A percentile compares a stretch with the other conserved stretches of the same genome.
phyloP scores from a whole-genome alignment of 2,329 filamentous ascomycete genomes.

The Pezicula rhizophila region DNA sequence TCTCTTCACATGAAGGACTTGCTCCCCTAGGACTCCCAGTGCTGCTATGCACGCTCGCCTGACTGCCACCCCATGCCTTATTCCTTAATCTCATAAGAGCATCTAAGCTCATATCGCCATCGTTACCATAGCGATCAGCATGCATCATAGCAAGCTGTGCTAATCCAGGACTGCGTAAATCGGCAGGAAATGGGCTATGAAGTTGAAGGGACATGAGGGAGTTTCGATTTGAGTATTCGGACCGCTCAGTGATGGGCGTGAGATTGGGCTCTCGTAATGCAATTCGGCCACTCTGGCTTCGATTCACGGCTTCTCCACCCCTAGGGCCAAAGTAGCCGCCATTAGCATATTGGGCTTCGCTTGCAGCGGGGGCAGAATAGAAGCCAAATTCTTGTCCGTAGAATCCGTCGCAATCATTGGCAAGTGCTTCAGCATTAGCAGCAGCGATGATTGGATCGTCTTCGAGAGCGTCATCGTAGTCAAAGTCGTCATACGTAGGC shows the following conservation, averaged over 20 bases:
- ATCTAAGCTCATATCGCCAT: conserved; percentile 63
- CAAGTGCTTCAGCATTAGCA: conserved; percentile 87
- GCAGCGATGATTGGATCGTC: conserved; percentile 92
- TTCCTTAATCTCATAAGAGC: conserved; percentile 64
- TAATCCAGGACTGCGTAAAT: conserved; percentile 58
- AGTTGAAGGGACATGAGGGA: conserved; percentile 60
- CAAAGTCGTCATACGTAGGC: conserved; percentile 36
- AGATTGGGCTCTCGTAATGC: conserved; percentile 82
- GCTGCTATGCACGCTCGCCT: conserved; percentile 60
- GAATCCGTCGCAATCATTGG: conserved; percentile 87
- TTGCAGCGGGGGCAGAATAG: conserved; percentile 59
- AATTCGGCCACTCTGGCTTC: conserved; percentile 66
- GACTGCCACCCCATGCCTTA: conserved; percentile 76
- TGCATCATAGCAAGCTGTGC: conserved; percentile 66
- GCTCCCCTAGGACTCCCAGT: conserved; percentile 28
- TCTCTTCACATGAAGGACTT: conserved; percentile 13
- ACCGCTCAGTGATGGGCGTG: conserved; percentile 92
- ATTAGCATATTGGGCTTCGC: conserved; percentile 52
- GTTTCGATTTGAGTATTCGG: conserved; percentile 93
- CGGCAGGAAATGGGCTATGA: conserved; percentile 40
- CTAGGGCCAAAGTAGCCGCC: conserved; percentile 86
- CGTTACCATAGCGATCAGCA: conserved; percentile 44
- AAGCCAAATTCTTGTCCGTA: conserved; percentile 97
- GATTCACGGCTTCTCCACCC: conserved; percentile 51
- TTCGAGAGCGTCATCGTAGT: conserved; percentile 60